Conservation (phyloP, 805 yeast genomes). For the Cephaloascus albidus region DNA sequence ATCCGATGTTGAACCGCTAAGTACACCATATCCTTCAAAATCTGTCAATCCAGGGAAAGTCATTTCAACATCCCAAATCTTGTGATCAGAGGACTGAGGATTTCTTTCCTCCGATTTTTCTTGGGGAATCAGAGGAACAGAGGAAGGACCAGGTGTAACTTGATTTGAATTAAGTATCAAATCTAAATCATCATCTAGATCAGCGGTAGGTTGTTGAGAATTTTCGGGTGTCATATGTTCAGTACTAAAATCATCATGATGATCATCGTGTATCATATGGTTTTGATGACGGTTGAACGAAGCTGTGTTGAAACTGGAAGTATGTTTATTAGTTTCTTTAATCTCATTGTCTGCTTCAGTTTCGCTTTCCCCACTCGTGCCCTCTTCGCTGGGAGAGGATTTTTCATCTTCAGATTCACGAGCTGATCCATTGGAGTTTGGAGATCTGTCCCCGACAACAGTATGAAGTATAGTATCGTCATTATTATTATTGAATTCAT, state of each 20-base stretch:
- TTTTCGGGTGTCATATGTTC: not conserved
- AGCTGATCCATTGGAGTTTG: slow-evolving; percentile 15
- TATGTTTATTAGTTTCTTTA: slow-evolving; percentile 3
- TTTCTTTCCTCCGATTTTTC: no score
- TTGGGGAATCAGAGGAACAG: no score
- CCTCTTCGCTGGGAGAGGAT: slow-evolving; percentile 3
- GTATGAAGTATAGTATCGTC: slow-evolving; percentile 9
- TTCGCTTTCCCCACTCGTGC: slow-evolving; percentile 2
- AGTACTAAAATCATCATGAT: slow-evolving; percentile 1
- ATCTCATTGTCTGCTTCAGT: slow-evolving; percentile 2
- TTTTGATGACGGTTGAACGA: slow-evolving; percentile 1
- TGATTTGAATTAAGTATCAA: slow-evolving; percentile 16
- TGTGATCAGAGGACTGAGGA: not conserved
- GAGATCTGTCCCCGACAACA: not conserved
- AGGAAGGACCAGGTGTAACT: slow-evolving; percentile 1
- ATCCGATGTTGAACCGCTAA: slow-evolving; percentile 18
- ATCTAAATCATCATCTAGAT: slow-evolving; percentile 23
- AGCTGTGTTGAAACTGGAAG: slow-evolving; percentile 5
- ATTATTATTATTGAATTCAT: slow-evolving; percentile 15
- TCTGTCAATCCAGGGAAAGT: slow-evolving; percentile 40
- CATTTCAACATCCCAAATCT: slow-evolving; percentile 36
- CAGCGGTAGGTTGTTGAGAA: slow-evolving; percentile 8
- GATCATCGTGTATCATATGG: slow-evolving; percentile 1
- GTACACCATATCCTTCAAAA: slow-evolving; percentile 29
- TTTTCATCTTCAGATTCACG: slow-evolving; percentile 13